Evolutionary conservation across 805 yeast genomes (phyloP), one percentile per base, ranked within the genome.

Genomic region (Ogataea populi-albae): DNA sequence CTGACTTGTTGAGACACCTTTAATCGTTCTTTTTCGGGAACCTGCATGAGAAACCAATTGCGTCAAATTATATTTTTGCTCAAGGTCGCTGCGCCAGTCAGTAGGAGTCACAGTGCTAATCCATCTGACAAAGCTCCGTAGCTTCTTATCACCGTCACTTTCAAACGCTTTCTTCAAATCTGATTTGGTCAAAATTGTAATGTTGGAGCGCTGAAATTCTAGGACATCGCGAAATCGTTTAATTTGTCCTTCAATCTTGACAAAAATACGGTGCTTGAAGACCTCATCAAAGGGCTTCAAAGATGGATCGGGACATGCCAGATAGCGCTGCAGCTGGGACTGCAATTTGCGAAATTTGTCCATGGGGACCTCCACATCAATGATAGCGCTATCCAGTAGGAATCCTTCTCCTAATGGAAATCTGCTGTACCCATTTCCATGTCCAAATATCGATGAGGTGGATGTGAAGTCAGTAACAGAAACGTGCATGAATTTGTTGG

Each of bases 401-500:
- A 16, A 18, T 6, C 20, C 11, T 7, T 32, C 16, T 4, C 26
- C 30, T 11, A 47, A 17, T 9, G n/a, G 17, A 26, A 46, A 51
- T 22, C 43, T 32, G 4, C 22, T 36, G 4, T 21, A 23, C 21
- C 34, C 31, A 3, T 20, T 14, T 4, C 23, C 29, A 12, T 32
- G 30, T 3, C 14, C 10, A 11, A 22, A 25, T 4, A 46, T 23
- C 18, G 35, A 30, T 4, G 19, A 12, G 5, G 50, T 34, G 3
- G 23, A 19, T 4, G 57, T 54, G 34, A 55, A 47, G 32, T 57
- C 62, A 1, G 58, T 52, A 6, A 46, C 45, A 16, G 33, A 33
- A 6, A 44, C 7, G 4, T 27, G 11, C 10, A 35, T 39, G 39
- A 36, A 40, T 5, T 17, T 18, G 11, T 26, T 29, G 12, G 26